A percentile compares a stretch with the other conserved stretches of the same genome.
Evolutionary conservation across 2,329 filamentous ascomycete species (phyloP).

Genomic region (Xylaria sp.): DNA sequence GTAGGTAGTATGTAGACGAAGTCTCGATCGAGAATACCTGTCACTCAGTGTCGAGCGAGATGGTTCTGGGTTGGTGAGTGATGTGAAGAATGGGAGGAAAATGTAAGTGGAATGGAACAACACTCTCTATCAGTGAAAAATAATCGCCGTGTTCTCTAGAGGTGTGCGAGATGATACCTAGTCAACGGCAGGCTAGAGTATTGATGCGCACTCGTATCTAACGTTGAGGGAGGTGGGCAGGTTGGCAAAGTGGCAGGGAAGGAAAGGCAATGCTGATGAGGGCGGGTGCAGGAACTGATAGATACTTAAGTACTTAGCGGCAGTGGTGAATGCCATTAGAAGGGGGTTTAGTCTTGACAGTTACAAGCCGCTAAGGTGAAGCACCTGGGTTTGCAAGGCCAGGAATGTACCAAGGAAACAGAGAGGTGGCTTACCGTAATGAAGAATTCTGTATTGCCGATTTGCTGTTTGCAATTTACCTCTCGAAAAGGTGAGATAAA

Average conservation of each 20-base stretch:
- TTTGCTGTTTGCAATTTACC: background rate
- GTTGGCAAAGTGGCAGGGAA: background rate
- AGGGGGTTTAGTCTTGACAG: background rate
- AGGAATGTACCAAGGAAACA: background rate
- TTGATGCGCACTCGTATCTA: background rate
- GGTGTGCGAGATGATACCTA: background rate
- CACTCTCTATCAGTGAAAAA: background rate
- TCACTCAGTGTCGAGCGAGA: background rate
- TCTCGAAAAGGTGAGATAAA: background rate
- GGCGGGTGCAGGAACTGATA: background rate
- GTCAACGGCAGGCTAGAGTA: background rate
- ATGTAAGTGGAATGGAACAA: background rate
- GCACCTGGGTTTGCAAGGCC: background rate
- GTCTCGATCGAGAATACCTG: background rate
- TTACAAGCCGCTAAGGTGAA: background rate
- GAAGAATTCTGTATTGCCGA: background rate
- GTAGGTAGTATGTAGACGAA: background rate
- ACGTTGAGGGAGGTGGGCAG: background rate
- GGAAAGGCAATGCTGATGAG: background rate
- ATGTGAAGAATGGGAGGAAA: background rate
- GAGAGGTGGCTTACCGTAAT: constrained; percentile 9
- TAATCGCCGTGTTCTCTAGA: too few species aligned
- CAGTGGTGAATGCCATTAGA: background rate
- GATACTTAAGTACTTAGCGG: too few species aligned
- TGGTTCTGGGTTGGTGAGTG: background rate